These are phyloP conservation scores for Pichia sp. DNA, from an alignment of 1,139 yeast species.

Conservation along the genomic window DNA sequence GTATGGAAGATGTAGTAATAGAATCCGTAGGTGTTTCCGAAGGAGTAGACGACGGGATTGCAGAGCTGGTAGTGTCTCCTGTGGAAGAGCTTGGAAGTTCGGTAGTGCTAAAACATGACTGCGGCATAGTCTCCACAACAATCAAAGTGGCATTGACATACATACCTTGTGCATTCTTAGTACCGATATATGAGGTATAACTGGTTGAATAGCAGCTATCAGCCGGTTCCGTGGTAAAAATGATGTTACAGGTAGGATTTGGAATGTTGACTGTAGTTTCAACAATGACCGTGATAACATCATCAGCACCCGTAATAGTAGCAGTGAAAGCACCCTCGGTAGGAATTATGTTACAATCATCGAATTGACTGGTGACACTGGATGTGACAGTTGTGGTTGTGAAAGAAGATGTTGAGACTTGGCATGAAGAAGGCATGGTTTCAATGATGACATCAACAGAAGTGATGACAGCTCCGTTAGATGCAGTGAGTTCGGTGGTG, in stretches of 20 bases:
- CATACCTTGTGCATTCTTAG: constrained; percentile 1
- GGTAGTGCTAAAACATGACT: neutral
- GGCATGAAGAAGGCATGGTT: neutral
- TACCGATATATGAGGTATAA: constrained; percentile 3
- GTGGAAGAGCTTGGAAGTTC: neutral
- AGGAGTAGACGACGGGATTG: neutral
- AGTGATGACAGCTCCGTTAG: neutral
- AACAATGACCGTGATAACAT: neutral
- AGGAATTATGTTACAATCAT: neutral
- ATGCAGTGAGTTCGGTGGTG: neutral
- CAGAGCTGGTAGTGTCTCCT: neutral
- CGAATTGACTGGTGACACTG: neutral
- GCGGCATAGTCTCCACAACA: constrained; percentile 2
- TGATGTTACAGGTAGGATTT: neutral
- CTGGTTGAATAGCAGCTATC: neutral
- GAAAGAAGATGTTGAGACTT: neutral
- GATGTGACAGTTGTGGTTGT: constrained; percentile 1
- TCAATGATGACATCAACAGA: neutral
- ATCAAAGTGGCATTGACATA: constrained; percentile 7
- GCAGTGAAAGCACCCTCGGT: neutral
- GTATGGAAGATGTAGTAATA: neutral
- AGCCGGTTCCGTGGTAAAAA: constrained; percentile 2
- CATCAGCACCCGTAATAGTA: neutral
- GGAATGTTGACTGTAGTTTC: neutral
- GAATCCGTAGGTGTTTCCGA: constrained; percentile 1